A percentile compares a stretch with the other conserved stretches of the same genome.
phyloP scores from a whole-genome alignment of 306 rosid genomes.

The Cyclanthera cordifolia region DNA sequence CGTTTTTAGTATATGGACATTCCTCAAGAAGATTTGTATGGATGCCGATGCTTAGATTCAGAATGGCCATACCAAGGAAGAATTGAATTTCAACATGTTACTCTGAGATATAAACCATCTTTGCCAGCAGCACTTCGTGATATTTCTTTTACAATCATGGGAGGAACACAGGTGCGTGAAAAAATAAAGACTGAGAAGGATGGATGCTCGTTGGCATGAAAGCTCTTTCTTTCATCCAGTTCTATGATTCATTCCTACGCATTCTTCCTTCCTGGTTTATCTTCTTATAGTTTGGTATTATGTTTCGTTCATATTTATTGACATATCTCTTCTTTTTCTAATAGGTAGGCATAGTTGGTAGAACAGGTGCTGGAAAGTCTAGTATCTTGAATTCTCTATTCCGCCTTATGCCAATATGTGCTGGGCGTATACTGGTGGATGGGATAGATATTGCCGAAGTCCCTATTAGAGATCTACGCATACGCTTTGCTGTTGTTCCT shows the following conservation, averaged over 20 bases:
- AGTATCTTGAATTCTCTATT: slow-evolving; percentile 89
- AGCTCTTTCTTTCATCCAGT: background rate
- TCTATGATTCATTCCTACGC: background rate
- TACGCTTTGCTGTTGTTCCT: slow-evolving; percentile 85
- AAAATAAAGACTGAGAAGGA: background rate
- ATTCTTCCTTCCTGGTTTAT: background rate
- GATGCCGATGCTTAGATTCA: slow-evolving; percentile 36
- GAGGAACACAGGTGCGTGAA: slow-evolving; percentile 59
- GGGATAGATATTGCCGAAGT: slow-evolving; percentile 47
- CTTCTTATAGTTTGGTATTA: background rate
- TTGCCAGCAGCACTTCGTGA: slow-evolving; percentile 65
- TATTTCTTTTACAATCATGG: slow-evolving; percentile 58
- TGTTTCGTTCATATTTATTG: slow-evolving; percentile 9
- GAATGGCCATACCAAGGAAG: slow-evolving; percentile 72
- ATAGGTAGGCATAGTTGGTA: slow-evolving; percentile 88
- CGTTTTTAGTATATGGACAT: slow-evolving; percentile 64
- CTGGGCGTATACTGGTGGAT: slow-evolving; percentile 63
- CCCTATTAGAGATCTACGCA: slow-evolving; percentile 70
- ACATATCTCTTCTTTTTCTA: slow-evolving; percentile 15
- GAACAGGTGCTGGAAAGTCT: slow-evolving; percentile 98
- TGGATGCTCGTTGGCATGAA: background rate
- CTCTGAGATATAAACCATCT: slow-evolving; percentile 82
- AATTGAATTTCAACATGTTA: slow-evolving; percentile 67
- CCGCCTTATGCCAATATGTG: slow-evolving; percentile 59
- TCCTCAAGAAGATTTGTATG: slow-evolving; percentile 74